Evolutionary conservation across 192 early-diverging fungal species (phyloP).

Genomic region (Thamnidium elegans): DNA sequence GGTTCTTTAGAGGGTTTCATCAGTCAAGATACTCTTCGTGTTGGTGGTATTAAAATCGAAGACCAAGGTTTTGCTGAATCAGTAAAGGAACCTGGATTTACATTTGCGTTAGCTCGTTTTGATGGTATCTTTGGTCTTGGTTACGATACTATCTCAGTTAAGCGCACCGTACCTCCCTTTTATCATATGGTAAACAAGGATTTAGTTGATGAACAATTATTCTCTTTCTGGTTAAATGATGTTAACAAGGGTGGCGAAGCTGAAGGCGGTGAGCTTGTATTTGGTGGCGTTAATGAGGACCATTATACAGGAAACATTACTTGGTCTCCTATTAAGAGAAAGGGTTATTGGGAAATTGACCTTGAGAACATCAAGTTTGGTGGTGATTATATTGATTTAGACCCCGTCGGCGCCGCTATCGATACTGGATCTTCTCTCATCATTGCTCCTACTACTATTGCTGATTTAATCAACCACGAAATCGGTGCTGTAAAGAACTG

Average conservation of each 20-base stretch:
- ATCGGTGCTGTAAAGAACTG: slow-evolving; percentile 94
- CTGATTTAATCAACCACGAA: slow-evolving; percentile 84
- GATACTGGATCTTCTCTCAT: slow-evolving; percentile 92
- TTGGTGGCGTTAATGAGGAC: slow-evolving; percentile 81
- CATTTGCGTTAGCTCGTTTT: slow-evolving; percentile 90
- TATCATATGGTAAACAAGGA: slow-evolving; percentile 84
- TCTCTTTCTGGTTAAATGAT: slow-evolving; percentile 87
- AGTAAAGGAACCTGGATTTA: slow-evolving; percentile 92
- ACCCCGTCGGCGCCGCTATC: slow-evolving; percentile 75
- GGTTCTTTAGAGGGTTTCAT: slow-evolving; percentile 95
- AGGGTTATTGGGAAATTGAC: slow-evolving; percentile 98
- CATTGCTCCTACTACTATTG: slow-evolving; percentile 72
- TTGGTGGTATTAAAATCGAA: slow-evolving; percentile 72
- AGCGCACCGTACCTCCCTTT: slow-evolving; percentile 89
- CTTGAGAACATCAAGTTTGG: slow-evolving; percentile 78
- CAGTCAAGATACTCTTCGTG: slow-evolving; percentile 69
- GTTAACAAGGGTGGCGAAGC: slow-evolving; percentile 49
- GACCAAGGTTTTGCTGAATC: slow-evolving; percentile 91
- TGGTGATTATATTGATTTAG: slow-evolving; percentile 66
- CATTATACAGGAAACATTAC: slow-evolving; percentile 70
- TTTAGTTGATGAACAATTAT: slow-evolving; percentile 80
- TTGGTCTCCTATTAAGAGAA: slow-evolving; percentile 85
- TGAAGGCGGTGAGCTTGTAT: slow-evolving; percentile 83
- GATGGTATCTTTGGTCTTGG: slow-evolving; percentile 96
- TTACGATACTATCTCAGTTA: slow-evolving; percentile 90